Evolutionary conservation across 345 rosid genomes (phyloP), one percentile per base, ranked within the genome.

Genomic region (Aquilaria yunnanensis): DNA sequence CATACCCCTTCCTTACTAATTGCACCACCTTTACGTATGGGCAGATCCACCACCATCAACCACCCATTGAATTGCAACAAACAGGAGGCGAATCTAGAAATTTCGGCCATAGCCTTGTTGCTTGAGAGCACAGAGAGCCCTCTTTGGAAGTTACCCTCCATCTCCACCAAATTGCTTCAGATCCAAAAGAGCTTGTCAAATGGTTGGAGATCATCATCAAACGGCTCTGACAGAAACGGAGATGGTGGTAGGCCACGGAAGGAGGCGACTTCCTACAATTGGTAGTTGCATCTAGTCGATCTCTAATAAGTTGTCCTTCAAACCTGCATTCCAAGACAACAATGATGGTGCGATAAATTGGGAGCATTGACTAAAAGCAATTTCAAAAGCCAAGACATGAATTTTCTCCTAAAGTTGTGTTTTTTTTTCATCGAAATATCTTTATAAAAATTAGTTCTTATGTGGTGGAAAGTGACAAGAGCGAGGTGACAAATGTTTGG

Each of bases 341-440:
- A 70, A 43, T 10, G 72, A 37, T 10, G 75, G 50, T 23, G 23
- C 23, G 23, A 23, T 13, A 71, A 69, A 63, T 67, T 75, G 0
- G 66, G 64, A 34, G 67, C 77, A 70, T 67, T 56, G 41, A 77
- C 61, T 67, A 68, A 72, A 16, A 72, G 59, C 29, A 87, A 71
- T 41, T 81, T 81, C 78, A 79, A 85, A 56, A 82, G 71, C 90
- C 88, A 81, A 65, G 83, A 81, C 95, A 87, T 87, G 63, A 45
- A 5, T 37, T 37, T 37, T 37, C 43, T 37, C 8, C 43, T 37
- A 37, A 30, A 57, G 47, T 4, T 16, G 23, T 41, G 23, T 43
- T 9, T 4, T 23, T 43, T 47, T 43, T 32, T 58, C 37, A 2
- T 16, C 50, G 23, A 23, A 23, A 23, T 23, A 23, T 23, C 23